phyloP scores from a whole-genome alignment of 495 filamentous ascomycete genomes.

The Aspergillus ostianus region DNA sequence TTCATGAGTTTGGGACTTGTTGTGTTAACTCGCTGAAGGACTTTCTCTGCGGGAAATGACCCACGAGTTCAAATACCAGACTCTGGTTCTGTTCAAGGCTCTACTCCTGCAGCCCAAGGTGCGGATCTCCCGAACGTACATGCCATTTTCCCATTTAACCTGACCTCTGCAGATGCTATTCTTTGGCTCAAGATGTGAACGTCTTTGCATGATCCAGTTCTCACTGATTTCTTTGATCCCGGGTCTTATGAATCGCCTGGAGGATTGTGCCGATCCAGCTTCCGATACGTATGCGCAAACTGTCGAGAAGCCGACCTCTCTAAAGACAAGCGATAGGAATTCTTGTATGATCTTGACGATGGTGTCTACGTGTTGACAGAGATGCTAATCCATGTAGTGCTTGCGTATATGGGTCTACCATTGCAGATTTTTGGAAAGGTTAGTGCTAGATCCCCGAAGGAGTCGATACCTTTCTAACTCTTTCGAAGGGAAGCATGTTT shows the following conservation, averaged over 20 bases:
- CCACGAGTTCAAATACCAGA: conserved; percentile 90
- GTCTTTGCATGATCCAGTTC: conserved; percentile 97
- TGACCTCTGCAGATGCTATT: conserved; percentile 79
- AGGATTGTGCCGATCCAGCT: conserved; percentile 90
- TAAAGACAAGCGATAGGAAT: conserved; percentile 86
- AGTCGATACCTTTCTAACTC: conserved; percentile 21
- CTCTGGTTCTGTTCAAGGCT: conserved; percentile 89
- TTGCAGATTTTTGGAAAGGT: conserved; percentile 95
- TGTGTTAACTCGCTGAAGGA: conserved; percentile 41
- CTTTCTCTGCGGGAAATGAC: conserved; percentile 89
- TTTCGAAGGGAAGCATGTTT: conserved; percentile 77
- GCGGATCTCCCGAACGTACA: conserved; percentile 11
- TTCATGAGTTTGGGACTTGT: background rate
- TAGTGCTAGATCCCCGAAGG: conserved; percentile 12
- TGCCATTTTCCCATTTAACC: background rate
- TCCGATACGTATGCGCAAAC: conserved; percentile 78
- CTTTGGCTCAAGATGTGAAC: conserved; percentile 91
- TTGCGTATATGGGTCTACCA: conserved; percentile 91
- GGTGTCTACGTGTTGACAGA: background rate
- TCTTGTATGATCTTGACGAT: conserved; percentile 54
- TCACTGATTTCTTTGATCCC: conserved; percentile 92
- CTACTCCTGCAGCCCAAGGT: conserved; percentile 94
- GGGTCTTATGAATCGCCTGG: conserved; percentile 76
- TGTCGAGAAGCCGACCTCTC: conserved; percentile 74
- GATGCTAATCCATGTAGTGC: conserved; percentile 50